phyloP scores from a whole-genome alignment of 129 eudicot species.

The Oenanthe sinensis region DNA sequence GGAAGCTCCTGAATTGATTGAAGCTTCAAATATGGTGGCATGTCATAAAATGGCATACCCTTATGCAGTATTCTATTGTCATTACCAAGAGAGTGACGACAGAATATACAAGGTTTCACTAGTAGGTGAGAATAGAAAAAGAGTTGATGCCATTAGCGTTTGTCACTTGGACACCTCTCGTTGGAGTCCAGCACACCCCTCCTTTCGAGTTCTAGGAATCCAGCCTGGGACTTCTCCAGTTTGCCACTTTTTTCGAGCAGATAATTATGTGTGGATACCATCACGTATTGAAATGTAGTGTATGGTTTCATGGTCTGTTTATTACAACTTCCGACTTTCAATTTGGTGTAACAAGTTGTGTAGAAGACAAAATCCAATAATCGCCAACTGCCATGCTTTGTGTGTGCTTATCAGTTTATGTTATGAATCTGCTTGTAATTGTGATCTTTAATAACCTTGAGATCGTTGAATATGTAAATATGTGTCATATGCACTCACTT shows the following conservation, averaged over 20 bases:
- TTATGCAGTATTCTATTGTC: constrained; percentile 1
- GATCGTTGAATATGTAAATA: background rate
- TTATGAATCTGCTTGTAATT: background rate
- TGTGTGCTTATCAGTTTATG: background rate
- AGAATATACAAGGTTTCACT: background rate
- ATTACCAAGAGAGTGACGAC: background rate
- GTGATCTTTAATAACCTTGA: background rate
- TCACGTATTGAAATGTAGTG: background rate
- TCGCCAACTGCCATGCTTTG: too few species aligned
- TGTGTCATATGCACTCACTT: too few species aligned
- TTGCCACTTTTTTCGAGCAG: constrained; percentile 82
- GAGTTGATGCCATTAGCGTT: constrained; percentile 58
- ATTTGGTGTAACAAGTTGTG: background rate
- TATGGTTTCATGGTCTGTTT: background rate
- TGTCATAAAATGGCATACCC: constrained; percentile 4
- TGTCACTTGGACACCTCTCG: constrained; percentile 84
- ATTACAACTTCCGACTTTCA: background rate
- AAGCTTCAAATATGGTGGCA: constrained; percentile 1
- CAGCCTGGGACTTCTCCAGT: constrained; percentile 67
- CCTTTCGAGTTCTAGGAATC: constrained; percentile 58
- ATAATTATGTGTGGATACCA: constrained; percentile 47
- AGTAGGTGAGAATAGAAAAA: constrained; percentile 11
- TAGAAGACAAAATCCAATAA: background rate
- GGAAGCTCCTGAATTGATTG: background rate
- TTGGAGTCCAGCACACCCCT: constrained; percentile 48